Evolutionary conservation across 169 alveolate species (phyloP), one percentile per base, ranked within the genome.

Genomic region (Eimeria falciformis): DNA sequence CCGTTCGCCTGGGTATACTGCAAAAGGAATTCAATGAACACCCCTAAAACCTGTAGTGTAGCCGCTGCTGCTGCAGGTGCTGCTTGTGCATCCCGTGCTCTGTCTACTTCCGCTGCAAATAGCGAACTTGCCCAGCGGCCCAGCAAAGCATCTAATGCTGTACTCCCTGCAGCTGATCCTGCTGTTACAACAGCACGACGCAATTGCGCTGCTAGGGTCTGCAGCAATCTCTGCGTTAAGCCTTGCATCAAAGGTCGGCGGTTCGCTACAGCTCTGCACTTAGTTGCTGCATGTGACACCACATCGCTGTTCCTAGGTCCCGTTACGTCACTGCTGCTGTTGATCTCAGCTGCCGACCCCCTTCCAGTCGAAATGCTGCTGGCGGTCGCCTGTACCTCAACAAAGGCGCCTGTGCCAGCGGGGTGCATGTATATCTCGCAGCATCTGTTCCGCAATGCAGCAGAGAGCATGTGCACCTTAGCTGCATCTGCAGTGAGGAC

Each of bases 401-500:
- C n/a, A n/a, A n/a, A n/a, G n/a, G 66, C 91, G 0, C 71, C 78
- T 37, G 56, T 56, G 90, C 91, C 77, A 5, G 93, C 79, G n/a
- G 93, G 69, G 25, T 25, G 82, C 27, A 98, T 99, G 95, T 96
- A 98, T 46, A 99, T 97, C 94, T 98, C 99, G 37, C 99, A 97
- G 94, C 99, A 98, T 45, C 99, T 96, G 95, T 98, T 98, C 86
- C 99, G 95, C 71, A 99, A 96, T 27, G 99, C 99, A 46, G 99
- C 99, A 50, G 99, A 96, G 40, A 99, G 96, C 93, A 98, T 99
- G 94, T 98, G 97, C 94, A 98, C 99, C 37, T 98, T 99, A 45
- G 98, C 96, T 21, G 99, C 99, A 91, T 99, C 99, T 99, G 98
- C 98, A 5, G 99, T 98, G 33, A 99, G 99, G 46, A 99, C 95